A percentile compares a stretch with the other conserved stretches of the same genome.
These are phyloP conservation scores for Ustilago trichophora DNA, from an alignment of 1,284 basidiomycete genomes.

Conservation along the genomic window DNA sequence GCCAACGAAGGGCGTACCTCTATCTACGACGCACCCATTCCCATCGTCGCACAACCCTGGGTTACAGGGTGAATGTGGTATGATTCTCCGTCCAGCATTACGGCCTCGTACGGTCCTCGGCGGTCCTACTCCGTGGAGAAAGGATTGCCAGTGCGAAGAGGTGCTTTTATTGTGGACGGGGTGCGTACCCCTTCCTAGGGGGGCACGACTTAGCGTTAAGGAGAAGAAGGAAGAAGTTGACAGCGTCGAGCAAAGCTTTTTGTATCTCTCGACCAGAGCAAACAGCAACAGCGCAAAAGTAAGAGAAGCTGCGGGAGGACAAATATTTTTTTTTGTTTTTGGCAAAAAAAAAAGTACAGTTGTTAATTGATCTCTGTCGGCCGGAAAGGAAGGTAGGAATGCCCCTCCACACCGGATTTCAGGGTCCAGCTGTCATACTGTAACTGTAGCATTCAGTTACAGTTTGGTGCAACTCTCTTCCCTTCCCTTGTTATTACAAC, in stretches of 20 bases:
- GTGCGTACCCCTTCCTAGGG: conserved; percentile 42
- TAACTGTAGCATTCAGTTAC: too few species aligned
- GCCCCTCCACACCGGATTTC: too few species aligned
- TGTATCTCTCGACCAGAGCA: conserved; percentile 8
- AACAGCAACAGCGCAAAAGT: not conserved
- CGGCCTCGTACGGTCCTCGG: conserved; percentile 56
- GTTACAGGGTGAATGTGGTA: too few species aligned
- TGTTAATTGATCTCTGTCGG: too few species aligned
- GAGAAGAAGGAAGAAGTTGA: conserved; percentile 22
- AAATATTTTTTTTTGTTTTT: not conserved
- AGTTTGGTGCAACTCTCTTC: too few species aligned
- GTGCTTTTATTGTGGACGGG: conserved; percentile 56
- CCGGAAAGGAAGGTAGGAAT: too few species aligned
- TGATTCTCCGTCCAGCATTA: conserved; percentile 53
- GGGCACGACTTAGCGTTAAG: conserved; percentile 49
- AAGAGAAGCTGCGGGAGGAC: not conserved
- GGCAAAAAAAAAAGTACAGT: too few species aligned
- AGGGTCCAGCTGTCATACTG: not conserved
- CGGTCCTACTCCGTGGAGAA: conserved; percentile 12
- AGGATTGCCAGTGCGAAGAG: conserved; percentile 45
- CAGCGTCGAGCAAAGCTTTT: not conserved
- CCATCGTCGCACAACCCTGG: conserved; percentile 51
- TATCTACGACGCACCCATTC: conserved; percentile 50
- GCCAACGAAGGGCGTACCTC: conserved; percentile 42
- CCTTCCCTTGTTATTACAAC: too few species aligned